These are phyloP conservation scores for Vachellia collinsii DNA, from an alignment of 306 rosid genomes.

Conservation along the genomic window DNA sequence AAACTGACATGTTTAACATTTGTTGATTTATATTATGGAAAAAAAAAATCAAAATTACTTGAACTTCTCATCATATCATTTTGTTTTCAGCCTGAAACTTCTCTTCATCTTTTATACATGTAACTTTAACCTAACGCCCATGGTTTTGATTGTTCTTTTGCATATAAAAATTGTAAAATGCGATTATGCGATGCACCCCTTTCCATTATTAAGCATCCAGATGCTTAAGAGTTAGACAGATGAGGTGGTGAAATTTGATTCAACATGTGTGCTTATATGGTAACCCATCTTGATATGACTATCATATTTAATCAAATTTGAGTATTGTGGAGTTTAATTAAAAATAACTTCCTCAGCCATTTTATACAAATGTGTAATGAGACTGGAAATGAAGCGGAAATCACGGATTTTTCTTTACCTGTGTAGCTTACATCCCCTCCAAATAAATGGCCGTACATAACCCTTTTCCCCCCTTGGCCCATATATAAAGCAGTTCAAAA, in stretches of 20 bases:
- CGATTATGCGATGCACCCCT: background rate
- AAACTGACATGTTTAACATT: too few species aligned
- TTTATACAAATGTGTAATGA: too few species aligned
- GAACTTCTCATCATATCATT: too few species aligned
- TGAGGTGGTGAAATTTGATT: background rate
- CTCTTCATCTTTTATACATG: background rate
- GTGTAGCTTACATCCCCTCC: background rate
- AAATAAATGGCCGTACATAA: background rate
- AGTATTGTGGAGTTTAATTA: too few species aligned
- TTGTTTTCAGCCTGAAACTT: background rate
- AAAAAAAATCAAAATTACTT: too few species aligned
- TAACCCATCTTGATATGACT: too few species aligned
- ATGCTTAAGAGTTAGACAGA: background rate
- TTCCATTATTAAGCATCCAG: background rate
- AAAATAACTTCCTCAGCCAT: too few species aligned
- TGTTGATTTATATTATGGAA: too few species aligned
- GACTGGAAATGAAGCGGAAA: background rate
- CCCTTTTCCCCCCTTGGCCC: background rate
- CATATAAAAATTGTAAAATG: background rate
- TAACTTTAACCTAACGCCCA: background rate
- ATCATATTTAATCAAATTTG: too few species aligned
- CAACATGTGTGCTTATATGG: background rate
- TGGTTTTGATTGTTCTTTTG: background rate
- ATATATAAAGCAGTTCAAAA: constrained; percentile 22
- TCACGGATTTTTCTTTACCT: background rate